Conservation (phyloP, 2,329 filamentous ascomycete genomes). For the Colletotrichum lentis region DNA sequence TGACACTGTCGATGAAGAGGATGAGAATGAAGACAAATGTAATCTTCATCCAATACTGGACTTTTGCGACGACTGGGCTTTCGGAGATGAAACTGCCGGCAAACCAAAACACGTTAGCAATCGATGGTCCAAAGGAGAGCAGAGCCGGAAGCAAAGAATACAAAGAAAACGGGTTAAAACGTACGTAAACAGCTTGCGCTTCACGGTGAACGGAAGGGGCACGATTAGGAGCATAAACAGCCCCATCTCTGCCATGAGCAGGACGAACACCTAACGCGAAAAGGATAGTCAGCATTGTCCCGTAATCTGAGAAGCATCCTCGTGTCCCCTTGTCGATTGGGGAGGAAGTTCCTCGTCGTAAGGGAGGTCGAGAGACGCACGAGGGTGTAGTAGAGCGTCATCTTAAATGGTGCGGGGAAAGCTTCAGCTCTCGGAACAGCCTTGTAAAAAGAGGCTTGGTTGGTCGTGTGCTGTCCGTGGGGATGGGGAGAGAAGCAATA, state of each 20-base stretch:
- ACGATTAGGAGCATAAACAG: constrained; percentile 83
- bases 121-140: constrained; percentile 1
- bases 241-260: constrained; percentile 83
- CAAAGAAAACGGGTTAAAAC: constrained; percentile 42
- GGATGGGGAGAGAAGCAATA: not conserved
- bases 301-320: not conserved
- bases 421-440: constrained; percentile 20
- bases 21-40: constrained; percentile 99
- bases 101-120: constrained; percentile 14
- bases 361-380: constrained; percentile 48
- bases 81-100: constrained; percentile 85
- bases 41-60: constrained; percentile 98
- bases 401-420: constrained; percentile 47
- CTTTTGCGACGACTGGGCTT: constrained; percentile 82
- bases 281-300: constrained; percentile 17
- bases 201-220: constrained; percentile 86
- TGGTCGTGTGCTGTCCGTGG: constrained; percentile 29
- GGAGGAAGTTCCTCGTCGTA: not conserved
- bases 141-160: no score
- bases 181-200: constrained; percentile 82
- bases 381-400: constrained; percentile 67
- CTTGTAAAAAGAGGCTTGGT: constrained; percentile 1
- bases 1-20: constrained; percentile 95
- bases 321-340: constrained; percentile 9
- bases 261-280: constrained; percentile 74